Evolutionary conservation across 2,329 filamentous ascomycete species (phyloP), one percentile per base, ranked within the genome.

Genomic region (Colletotrichum sp.): DNA sequence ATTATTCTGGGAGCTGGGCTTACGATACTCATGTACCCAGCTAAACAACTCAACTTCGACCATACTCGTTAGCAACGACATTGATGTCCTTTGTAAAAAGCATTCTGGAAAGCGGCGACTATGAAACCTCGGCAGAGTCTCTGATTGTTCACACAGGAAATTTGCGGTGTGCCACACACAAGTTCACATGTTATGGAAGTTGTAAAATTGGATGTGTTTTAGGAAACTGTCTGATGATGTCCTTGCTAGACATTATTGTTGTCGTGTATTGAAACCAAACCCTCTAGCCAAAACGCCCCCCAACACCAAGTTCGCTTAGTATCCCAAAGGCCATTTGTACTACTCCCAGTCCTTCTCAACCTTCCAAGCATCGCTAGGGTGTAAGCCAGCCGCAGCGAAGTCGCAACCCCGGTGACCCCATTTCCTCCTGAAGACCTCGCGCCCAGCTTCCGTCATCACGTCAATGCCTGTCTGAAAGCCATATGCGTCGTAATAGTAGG

Each of bases 401-500:
- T 89, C 82, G 79, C 88, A 89, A 58, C 85, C 84, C 8, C 81
- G 78, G 77, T 88, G 86, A 2, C 87, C 87, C 87, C 87, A 89
- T 80, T 89, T 89, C 70, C 84, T 82, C 4, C 81, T 78, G 76
- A 82, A 86, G 3, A 87, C 82, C 71, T 84, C 82, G 18, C 82
- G 80, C 0, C 88, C 88, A 18, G 86, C 84, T 76, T 89, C 87
- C 15, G 86, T 88, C 21, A 87, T 80, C 67, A 89, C 82, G 74
- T 85, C 83, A 71, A 89, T 84, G 3, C 82, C 86, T 36, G 82
- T 80, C 4, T 85, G 83, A 65, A 90, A 83, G 2, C 88, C 89
- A 3, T 84, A 83, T 1, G 86, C 78, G 62, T 88, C 83, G 73
- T 89, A 87, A 79, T 89, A 88, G 76, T 87, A 91, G 1, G 89